These are phyloP conservation scores for Lentinula novae-zelandiae DNA, from an alignment of 1,284 basidiomycete genomes.

Conservation along the genomic window DNA sequence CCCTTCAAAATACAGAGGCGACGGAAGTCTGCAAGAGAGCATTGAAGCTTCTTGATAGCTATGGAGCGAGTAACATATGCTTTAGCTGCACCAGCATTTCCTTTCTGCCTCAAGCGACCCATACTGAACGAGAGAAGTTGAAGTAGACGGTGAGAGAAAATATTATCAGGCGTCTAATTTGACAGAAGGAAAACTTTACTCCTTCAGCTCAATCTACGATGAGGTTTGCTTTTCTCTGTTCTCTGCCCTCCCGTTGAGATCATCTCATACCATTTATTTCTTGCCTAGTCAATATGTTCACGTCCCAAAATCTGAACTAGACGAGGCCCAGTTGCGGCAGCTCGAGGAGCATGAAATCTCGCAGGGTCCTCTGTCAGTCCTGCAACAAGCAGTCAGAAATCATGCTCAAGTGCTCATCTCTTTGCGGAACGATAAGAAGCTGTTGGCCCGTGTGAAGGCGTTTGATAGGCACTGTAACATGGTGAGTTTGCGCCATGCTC, in stretches of 20 bases:
- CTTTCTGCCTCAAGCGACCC: slow-evolving; percentile 88
- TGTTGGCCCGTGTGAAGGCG: slow-evolving; percentile 96
- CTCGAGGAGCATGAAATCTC: slow-evolving; percentile 97
- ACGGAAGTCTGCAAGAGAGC: slow-evolving; percentile 96
- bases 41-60: slow-evolving; percentile 91
- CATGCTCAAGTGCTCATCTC: slow-evolving; percentile 98
- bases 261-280: slow-evolving; percentile 10
- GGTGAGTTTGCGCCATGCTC: slow-evolving; percentile 48
- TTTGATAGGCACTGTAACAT: slow-evolving; percentile 99
- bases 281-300: slow-evolving; percentile 88
- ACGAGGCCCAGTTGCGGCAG: slow-evolving; percentile 93
- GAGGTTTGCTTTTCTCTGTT: slow-evolving; percentile 12
- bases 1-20: slow-evolving; percentile 98
- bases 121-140: slow-evolving; percentile 39
- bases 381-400: slow-evolving; percentile 97
- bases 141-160: slow-evolving; percentile 14
- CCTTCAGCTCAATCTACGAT: slow-evolving; percentile 9
- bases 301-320: slow-evolving; percentile 95
- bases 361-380: slow-evolving; percentile 94
- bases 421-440: slow-evolving; percentile 97
- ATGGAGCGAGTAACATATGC: slow-evolving; percentile 91
- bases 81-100: slow-evolving; percentile 92
- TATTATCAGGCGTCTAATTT: slow-evolving; percentile 3
- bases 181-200: background rate
- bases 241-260: background rate